Evolutionary conservation across 495 filamentous ascomycete species (phyloP), one percentile per base, ranked within the genome.

Genomic region (Penicillium canariense): DNA sequence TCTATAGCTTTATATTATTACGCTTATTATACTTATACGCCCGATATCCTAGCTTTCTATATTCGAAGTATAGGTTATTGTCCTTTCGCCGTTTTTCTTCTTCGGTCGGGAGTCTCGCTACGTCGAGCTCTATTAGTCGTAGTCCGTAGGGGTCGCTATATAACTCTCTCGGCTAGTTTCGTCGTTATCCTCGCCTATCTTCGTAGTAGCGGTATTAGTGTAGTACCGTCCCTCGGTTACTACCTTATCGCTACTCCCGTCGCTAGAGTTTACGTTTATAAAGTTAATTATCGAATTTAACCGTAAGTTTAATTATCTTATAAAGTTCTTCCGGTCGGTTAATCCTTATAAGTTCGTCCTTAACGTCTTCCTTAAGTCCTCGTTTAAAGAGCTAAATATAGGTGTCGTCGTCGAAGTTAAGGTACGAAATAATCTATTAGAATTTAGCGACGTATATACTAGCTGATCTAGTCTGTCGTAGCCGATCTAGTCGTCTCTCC

Each of bases 91-190:
- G 12, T 27, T 38, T 40, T 14, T 50, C 2, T 30, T 50, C 48
- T 50, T 40, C 12, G 6, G 22, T 14, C 3, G 15, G 34, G 26
- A 50, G 48, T 40, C 34, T 49, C 9, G 9, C 47, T 49, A 26
- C 12, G 12, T 49, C 14, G 14, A 49, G 47, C 47, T 49, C 31
- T 40, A 50, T 50, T 27, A 27, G 31, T 38, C 15, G 7, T 38
- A 27, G 48, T 17, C 48, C 7, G n/a, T 50, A 50, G 30, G 32
- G 48, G n/a, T 50, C n/a, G n/a, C 23, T 27, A 18, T 50, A 50
- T n/a, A n/a, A n/a, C 14, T 50, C 32, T 15, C 32, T 50, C 6
- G 17, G n/a, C 17, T 48, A 48, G 4, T 20, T 1, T 42, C 17
- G n/a, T 26, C 15, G 8, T 18, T 38, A 18, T 50, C 22, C 20